Conservation (phyloP, 2,329 filamentous ascomycete species). For the Neofusicoccum kwambonambiense region DNA sequence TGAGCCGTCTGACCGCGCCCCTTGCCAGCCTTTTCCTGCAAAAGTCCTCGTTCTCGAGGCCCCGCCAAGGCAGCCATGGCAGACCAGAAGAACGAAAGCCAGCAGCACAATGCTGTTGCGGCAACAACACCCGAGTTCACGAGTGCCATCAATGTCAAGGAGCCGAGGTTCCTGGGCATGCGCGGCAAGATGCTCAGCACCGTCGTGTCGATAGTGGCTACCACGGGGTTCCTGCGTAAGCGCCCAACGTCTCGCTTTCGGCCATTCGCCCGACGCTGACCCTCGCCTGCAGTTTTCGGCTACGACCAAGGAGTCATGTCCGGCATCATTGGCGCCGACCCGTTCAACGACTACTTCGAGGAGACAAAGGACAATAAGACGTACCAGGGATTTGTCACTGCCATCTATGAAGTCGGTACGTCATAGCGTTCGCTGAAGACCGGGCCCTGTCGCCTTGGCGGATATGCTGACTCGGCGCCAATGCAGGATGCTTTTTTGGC, state of each 20-base stretch:
- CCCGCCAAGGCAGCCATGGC: background rate
- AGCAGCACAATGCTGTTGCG: background rate
- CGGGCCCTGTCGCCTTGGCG: background rate
- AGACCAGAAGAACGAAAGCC: constrained; percentile 2
- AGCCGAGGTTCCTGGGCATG: constrained; percentile 57
- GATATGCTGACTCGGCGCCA: constrained; percentile 6
- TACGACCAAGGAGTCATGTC: constrained; percentile 51
- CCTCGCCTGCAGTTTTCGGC: constrained; percentile 45
- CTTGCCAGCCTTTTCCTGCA: background rate
- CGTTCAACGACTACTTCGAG: constrained; percentile 38
- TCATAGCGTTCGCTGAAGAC: constrained; percentile 35
- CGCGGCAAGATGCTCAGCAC: constrained; percentile 57
- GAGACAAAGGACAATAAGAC: constrained; percentile 43
- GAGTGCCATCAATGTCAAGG: constrained; percentile 2
- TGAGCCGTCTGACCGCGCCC: background rate
- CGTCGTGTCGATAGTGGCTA: constrained; percentile 60
- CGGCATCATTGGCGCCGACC: constrained; percentile 35
- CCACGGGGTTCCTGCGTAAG: constrained; percentile 56
- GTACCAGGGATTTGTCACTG: constrained; percentile 52
- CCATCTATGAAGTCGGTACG: constrained; percentile 51
- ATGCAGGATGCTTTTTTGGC: constrained; percentile 37
- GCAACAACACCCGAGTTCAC: background rate
- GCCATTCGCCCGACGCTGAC: background rate
- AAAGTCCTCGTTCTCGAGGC: background rate
- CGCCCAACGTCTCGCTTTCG: background rate